These are phyloP conservation scores for Sordariomycetes sp. DNA, from an alignment of 2,329 filamentous ascomycete species.

Conservation along the genomic window DNA sequence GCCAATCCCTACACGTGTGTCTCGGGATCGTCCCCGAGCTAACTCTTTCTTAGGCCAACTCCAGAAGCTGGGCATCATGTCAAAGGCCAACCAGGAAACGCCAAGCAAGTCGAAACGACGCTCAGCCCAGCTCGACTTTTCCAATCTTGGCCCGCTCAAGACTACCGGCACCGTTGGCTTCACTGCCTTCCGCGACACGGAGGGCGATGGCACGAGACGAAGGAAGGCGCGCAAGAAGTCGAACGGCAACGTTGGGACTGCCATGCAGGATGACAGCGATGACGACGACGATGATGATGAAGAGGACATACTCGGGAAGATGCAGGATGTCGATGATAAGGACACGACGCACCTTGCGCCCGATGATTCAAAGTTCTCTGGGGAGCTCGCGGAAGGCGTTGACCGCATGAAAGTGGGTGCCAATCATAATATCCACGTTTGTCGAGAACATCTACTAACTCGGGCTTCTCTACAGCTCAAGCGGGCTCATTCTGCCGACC, in stretches of 20 bases:
- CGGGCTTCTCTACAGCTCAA: constrained; percentile 48
- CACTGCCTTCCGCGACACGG: constrained; percentile 68
- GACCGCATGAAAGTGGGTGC: constrained; percentile 62
- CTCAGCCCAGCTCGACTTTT: constrained; percentile 74
- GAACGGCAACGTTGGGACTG: constrained; percentile 36
- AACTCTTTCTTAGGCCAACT: constrained; percentile 56
- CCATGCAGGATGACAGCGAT: constrained; percentile 60
- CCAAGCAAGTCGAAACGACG: constrained; percentile 58
- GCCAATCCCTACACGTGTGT: not conserved
- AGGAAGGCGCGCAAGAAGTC: constrained; percentile 49
- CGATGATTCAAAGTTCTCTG: constrained; percentile 59
- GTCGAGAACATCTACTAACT: not conserved
- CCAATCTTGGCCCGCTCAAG: constrained; percentile 72
- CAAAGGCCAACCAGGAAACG: constrained; percentile 51
- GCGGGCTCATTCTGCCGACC: constrained; percentile 64
- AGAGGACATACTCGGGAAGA: constrained; percentile 48
- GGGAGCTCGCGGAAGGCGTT: constrained; percentile 68
- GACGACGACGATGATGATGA: constrained; percentile 63
- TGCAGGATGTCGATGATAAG: constrained; percentile 51
- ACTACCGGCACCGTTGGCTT: constrained; percentile 82
- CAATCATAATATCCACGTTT: not conserved
- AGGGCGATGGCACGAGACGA: constrained; percentile 39
- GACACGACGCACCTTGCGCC: constrained; percentile 43
- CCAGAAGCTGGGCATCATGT: constrained; percentile 86
- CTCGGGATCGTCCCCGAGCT: not conserved